Evolutionary conservation across 805 yeast genomes (phyloP), one percentile per base, ranked within the genome.

Genomic region (Maudiozyma barnettii): DNA sequence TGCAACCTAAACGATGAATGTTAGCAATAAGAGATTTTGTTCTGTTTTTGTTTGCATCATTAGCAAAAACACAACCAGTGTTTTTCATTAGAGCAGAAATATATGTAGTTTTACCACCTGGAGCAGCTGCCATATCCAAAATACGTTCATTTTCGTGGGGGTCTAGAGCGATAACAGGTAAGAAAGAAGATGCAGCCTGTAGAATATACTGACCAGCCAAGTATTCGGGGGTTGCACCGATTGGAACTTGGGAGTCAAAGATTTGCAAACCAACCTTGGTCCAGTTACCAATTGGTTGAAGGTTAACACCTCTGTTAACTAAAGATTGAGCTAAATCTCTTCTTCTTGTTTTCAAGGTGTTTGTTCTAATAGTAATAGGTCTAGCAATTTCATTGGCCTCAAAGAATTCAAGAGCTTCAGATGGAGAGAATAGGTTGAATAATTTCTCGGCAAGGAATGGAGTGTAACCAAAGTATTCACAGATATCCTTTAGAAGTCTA

Each of bases 191-290:
- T 20, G 99, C 99, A 39, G 99, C 99, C 69, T 93, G 99, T 59
- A 93, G 72, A 52, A 93, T 93, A 70, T 93, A 93, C 63, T 93
- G 96, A 61, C 99, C 99, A 13, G 98, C 95, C 61, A 93, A 74
- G 65, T 93, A 93, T 70, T 93, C 99, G 40, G 99, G 99, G 8
- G 99, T 93, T 41, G 99, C 99, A 68, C 99, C 99, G 57, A 93
- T 86, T 40, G 99, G 99, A n/a, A 93, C 98, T 67, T 90, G 98
- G 21, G 98, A 90, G 64, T 93, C 99, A 65, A 91, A 93, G 45
- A 93, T 82, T 68, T 93, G 99, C 54, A 93, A 74, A 52, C 99
- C 99, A 45, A 93, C 98, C 68, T 93, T 93, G 21, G 98, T 89
- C 99, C 99, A 93, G 39, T 85, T 72, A 44, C 98, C 98, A 58